Conservation (phyloP, 2,329 filamentous ascomycete genomes). For the Calcarisporium arbuscula region DNA sequence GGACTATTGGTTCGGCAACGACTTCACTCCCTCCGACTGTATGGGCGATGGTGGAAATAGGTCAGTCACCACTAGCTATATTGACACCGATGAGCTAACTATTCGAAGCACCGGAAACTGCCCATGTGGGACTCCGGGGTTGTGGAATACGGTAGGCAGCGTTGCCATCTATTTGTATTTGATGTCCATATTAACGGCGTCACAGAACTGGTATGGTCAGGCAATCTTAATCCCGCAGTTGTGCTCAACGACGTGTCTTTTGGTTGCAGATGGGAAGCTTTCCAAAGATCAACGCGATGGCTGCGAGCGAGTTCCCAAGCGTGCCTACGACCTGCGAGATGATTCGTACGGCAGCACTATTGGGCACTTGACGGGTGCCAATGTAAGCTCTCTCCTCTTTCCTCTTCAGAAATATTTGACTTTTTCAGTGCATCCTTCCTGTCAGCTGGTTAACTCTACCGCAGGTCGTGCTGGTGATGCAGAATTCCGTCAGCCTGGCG, state of each 20-base stretch:
- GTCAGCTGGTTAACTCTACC: background rate
- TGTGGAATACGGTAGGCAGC: conserved; percentile 15
- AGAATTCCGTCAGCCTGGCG: conserved; percentile 16
- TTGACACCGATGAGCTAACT: too few species aligned
- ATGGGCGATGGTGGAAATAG: conserved; percentile 14
- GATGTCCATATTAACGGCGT: too few species aligned
- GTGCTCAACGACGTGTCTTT: conserved; percentile 13
- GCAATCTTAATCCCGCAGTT: conserved; percentile 16
- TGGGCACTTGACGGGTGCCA: conserved; percentile 14
- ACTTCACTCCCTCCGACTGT: conserved; percentile 14
- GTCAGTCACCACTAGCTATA: conserved; percentile 6
- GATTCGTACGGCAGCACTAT: conserved; percentile 12
- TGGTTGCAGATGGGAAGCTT: conserved; percentile 13
- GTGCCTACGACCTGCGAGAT: conserved; percentile 15
- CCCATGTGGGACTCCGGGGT: conserved; percentile 13
- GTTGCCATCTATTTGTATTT: background rate
- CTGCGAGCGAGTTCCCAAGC: conserved; percentile 14
- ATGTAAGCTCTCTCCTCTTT: conserved; percentile 8
- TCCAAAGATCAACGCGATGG: conserved; percentile 10
- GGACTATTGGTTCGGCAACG: conserved; percentile 18
- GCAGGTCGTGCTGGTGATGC: conserved; percentile 16
- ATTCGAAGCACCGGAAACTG: conserved; percentile 4
- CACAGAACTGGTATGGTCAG: conserved; percentile 18
- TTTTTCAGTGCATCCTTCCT: background rate
- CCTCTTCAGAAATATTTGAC: background rate